Base-by-base conservation (phyloP, 2,329 filamentous ascomycete species). In the Dothistroma pini region DNA sequence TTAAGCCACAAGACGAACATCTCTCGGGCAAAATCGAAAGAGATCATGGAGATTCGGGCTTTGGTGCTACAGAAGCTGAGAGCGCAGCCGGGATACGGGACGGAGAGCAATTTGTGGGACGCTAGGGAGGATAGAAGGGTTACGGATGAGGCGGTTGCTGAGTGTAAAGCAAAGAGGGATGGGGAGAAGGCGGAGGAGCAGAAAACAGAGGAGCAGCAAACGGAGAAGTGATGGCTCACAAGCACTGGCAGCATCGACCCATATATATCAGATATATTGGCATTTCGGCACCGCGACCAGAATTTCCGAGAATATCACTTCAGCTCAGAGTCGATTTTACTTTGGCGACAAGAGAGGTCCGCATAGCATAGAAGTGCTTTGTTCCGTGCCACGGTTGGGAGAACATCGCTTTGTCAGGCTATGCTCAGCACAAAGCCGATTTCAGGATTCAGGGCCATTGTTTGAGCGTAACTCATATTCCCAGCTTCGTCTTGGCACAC, bases 141-240 rank as follows among this genome's bases (percentile, higher is more conserved):
- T 16, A 41, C 14, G 35, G 35, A 41, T 16, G 35, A 41, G 35
- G 35, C 35, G 10, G 35, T 41, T 41, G 35, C 35, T 10, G 35
- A 41, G 35, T 41, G 35, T 41, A 41, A 16, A 4, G 35, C 35
- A 14, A 41, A 14, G 35, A 41, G 35, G 35, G 35, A 9, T 41
- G 35, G 14, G 35, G 71, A 72, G 19, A 61, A 64, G 58, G 72
- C 59, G 70, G 70, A 70, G 58, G 57, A 59, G 51, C 69, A 71
- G 62, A 66, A 65, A 60, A 41, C 21, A 1, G 21, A 49, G 48
- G 52, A 58, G 34, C n/a, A n/a, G n/a, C n/a, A n/a, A n/a, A 51
- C 56, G 5, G 29, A 58, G 49, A 44, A 10, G 19, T 34, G 19
- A 50, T 50, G 47, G 11, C 47, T n/a, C n/a, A n/a, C n/a, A n/a